A percentile compares a stretch with the other conserved stretches of the same genome.
Conservation (phyloP, 2,329 filamentous ascomycete genomes). For the Tolypocladium cylindrosporum region DNA sequence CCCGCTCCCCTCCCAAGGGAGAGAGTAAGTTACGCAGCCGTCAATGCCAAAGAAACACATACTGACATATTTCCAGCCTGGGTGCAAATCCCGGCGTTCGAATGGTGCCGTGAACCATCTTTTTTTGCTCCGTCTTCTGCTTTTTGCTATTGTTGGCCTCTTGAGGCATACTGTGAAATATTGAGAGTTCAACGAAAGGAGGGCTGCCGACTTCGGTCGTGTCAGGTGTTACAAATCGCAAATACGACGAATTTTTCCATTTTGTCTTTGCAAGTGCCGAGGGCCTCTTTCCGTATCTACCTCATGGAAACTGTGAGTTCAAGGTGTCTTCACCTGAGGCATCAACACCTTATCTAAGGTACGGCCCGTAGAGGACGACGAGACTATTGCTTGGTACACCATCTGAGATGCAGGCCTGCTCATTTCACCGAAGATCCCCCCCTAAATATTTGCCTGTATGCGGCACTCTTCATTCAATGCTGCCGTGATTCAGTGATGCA, state of each 20-base stretch:
- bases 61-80: slow-evolving; percentile 6
- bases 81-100: slow-evolving; percentile 17
- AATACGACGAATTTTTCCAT: background rate
- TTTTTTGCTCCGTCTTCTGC: slow-evolving; percentile 4
- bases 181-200: background rate
- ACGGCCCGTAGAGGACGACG: background rate
- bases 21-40: slow-evolving; percentile 12
- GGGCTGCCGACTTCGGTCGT: background rate
- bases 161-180: background rate
- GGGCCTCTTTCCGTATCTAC: background rate
- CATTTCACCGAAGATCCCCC: background rate
- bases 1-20: slow-evolving; percentile 15
- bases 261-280: background rate
- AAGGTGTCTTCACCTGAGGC: background rate
- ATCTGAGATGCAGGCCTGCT: background rate
- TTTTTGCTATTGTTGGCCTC: background rate
- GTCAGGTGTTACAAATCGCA: background rate
- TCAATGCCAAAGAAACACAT: slow-evolving; percentile 1
- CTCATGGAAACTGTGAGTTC: background rate
- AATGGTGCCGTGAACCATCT: slow-evolving; percentile 5
- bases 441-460: too few species aligned
- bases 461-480: background rate
- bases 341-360: background rate
- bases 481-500: background rate
- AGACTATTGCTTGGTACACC: background rate